Base-by-base conservation (phyloP, 371 early-diverging fungal genomes). In the Mucor saturninus region DNA sequence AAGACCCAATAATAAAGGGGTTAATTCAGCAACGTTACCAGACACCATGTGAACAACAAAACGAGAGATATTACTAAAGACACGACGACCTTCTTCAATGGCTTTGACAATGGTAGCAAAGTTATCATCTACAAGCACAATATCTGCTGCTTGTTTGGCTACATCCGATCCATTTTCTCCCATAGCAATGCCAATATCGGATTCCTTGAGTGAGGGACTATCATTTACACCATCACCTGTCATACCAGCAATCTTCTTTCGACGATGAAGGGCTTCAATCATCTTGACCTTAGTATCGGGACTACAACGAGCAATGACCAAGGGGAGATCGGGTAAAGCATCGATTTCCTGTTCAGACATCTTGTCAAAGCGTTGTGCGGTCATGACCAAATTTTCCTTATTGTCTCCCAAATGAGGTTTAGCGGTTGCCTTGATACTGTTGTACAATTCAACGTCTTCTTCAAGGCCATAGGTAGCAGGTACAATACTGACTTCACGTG, bases 211-310 rank as follows among this genome's bases (percentile, higher is more conserved):
- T 48, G 94, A 92, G 13, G 93, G 95, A 0, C 93, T 91, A 76
- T 98, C 98, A 66, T 93, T 96, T 46, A 96, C 90, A 79, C 98
- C 92, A 76, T 97, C 92, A 56, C 98, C 98, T 4, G 94, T 93
- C 93, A 90, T 89, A 59, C 84, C 89, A 59, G 83, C 86, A 49
- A 85, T 83, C 45, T 83, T 82, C 28, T 84, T 84, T 29, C 90
- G 86, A n/a, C 87, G 82, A 75, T 99, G 95, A 62, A 99, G 77
- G 0, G 97, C 94, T 74, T 91, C 86, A 39, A 99, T 95, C 81
- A 99, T 93, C 81, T 94, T 96, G 54, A 97, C 89, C 75, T 99
- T 99, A 72, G 96, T 96, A 69, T 98, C 97, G 5, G 99, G 98
- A 40, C 84, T 87, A 80, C 95, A 94, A 37, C 99, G 89, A 0